These are phyloP conservation scores for Rhytidhysteron rufulum DNA, from an alignment of 2,329 filamentous ascomycete genomes.

Conservation along the genomic window DNA sequence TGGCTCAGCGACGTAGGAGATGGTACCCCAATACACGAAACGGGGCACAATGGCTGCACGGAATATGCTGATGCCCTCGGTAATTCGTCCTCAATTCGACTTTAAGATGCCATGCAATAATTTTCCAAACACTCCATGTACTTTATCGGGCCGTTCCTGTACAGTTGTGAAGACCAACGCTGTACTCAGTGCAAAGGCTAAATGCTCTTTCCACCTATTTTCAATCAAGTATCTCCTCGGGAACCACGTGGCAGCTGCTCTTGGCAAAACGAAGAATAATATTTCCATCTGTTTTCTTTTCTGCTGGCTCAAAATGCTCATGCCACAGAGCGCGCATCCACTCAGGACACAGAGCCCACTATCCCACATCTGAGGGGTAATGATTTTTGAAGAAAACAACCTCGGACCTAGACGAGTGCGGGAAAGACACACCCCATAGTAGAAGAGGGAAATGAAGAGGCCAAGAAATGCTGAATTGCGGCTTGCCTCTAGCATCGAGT, in stretches of 20 bases:
- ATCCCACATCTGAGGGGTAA: slow-evolving; percentile 56
- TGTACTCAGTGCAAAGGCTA: slow-evolving; percentile 25
- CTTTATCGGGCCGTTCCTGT: slow-evolving; percentile 20
- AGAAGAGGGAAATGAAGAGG: slow-evolving; percentile 73
- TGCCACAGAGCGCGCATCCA: slow-evolving; percentile 74
- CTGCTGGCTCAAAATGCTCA: slow-evolving; percentile 74
- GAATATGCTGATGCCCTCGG: neutral
- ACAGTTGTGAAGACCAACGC: slow-evolving; percentile 27
- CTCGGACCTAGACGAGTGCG: slow-evolving; percentile 70
- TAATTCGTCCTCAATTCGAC: slow-evolving; percentile 4
- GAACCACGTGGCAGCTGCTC: slow-evolving; percentile 70
- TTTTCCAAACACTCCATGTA: slow-evolving; percentile 27
- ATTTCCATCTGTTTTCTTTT: slow-evolving; percentile 66
- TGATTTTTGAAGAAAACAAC: slow-evolving; percentile 54
- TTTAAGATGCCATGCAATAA: slow-evolving; percentile 21
- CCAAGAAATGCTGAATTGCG: slow-evolving; percentile 76
- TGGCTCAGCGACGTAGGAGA: neutral
- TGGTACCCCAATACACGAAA: neutral
- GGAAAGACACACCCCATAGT: slow-evolving; percentile 77
- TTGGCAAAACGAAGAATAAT: slow-evolving; percentile 74
- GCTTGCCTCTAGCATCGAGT: slow-evolving; percentile 56
- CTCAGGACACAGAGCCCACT: slow-evolving; percentile 64
- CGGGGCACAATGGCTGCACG: neutral
- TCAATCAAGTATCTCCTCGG: slow-evolving; percentile 60
- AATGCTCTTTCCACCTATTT: slow-evolving; percentile 27